Evolutionary conservation across 2,329 filamentous ascomycete species (phyloP).

Genomic region (Lachnellula cervina): DNA sequence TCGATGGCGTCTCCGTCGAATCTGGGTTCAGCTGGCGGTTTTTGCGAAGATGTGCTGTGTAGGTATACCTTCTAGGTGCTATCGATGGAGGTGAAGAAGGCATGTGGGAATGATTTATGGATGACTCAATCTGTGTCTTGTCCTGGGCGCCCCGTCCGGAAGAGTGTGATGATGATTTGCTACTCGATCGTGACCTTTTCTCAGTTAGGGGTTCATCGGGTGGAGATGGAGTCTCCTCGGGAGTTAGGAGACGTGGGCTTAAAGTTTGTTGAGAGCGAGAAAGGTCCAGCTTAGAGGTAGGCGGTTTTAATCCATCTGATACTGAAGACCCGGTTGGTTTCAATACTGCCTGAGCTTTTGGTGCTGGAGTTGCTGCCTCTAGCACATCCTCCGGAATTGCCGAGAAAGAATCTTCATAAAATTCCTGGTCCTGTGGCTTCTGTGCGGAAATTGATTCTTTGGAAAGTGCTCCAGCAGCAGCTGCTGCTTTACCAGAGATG

Average conservation of each 20-base stretch:
- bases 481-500: conserved; percentile 17
- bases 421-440: conserved; percentile 4
- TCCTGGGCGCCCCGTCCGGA: background rate
- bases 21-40: conserved; percentile 22
- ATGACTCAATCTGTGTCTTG: conserved; percentile 11
- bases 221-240: conserved; percentile 30
- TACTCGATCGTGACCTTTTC: background rate
- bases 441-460: conserved; percentile 3
- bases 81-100: conserved; percentile 30
- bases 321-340: background rate
- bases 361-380: conserved; percentile 15
- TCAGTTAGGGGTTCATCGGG: conserved; percentile 3
- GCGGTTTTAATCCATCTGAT: conserved; percentile 6
- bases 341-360: conserved; percentile 10
- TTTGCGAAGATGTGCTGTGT: conserved; percentile 27
- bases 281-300: conserved; percentile 1
- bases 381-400: conserved; percentile 13
- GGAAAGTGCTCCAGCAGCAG: conserved; percentile 6
- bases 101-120: conserved; percentile 22
- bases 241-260: conserved; percentile 23
- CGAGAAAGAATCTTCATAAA: conserved; percentile 26
- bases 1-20: conserved; percentile 27
- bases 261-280: conserved; percentile 1
- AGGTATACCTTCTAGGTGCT: conserved; percentile 25
- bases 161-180: background rate